phyloP scores from a whole-genome alignment of 768 basidiomycete genomes.

The Xerocomellus chrysenteron region DNA sequence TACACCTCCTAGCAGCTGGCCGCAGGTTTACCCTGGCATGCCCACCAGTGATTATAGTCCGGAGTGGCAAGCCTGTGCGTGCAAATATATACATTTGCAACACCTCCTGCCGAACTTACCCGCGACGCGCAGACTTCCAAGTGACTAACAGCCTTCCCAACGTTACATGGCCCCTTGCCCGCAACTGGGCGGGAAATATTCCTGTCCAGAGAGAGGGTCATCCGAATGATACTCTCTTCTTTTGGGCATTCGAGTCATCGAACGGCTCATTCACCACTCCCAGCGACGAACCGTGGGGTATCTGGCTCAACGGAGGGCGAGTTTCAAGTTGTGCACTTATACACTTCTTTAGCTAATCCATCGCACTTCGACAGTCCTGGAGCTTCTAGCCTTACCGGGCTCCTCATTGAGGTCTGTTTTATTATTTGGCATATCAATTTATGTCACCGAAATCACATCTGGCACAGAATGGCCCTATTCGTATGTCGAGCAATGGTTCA shows the following conservation, averaged over 20 bases:
- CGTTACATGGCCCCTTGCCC: slow-evolving; percentile 51
- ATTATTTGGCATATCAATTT: neutral
- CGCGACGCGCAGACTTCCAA: slow-evolving; percentile 47
- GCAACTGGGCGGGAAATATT: slow-evolving; percentile 65
- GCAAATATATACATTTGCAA: neutral
- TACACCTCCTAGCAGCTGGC: slow-evolving; percentile 34
- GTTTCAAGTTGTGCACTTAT: slow-evolving; percentile 18
- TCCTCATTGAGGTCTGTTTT: slow-evolving; percentile 59
- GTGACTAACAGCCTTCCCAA: slow-evolving; percentile 59
- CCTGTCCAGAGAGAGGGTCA: slow-evolving; percentile 57
- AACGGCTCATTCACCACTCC: slow-evolving; percentile 52
- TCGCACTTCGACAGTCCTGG: slow-evolving; percentile 47
- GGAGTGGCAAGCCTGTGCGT: slow-evolving; percentile 62
- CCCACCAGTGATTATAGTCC: slow-evolving; percentile 49
- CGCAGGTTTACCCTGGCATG: slow-evolving; percentile 44
- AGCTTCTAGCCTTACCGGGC: slow-evolving; percentile 66
- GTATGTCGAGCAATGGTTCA: slow-evolving; percentile 50
- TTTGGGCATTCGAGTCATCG: slow-evolving; percentile 59
- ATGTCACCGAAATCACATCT: neutral
- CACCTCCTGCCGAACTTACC: neutral
- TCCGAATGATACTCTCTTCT: slow-evolving; percentile 66
- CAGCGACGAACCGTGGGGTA: slow-evolving; percentile 58
- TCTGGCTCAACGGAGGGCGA: slow-evolving; percentile 75
- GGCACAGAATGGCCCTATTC: slow-evolving; percentile 69
- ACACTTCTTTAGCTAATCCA: neutral